phyloP scores from a whole-genome alignment of 2,329 filamentous ascomycete species.

The Tolypocladium ovalisporum region DNA sequence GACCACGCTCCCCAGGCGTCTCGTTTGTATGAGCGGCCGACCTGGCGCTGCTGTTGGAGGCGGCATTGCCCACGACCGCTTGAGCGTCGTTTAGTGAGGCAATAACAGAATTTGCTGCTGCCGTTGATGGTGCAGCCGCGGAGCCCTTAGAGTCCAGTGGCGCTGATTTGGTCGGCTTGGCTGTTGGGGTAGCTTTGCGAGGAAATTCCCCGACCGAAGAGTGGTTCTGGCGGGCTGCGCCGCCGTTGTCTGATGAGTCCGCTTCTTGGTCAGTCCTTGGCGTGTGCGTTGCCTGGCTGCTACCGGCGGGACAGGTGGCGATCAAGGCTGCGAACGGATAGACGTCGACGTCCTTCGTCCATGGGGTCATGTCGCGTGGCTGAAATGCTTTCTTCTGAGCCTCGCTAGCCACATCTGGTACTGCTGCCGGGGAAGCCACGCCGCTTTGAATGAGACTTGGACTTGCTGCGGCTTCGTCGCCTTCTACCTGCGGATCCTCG shows the following conservation, averaged over 20 bases:
- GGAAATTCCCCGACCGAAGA: background rate
- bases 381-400: background rate
- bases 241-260: background rate
- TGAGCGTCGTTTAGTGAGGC: background rate
- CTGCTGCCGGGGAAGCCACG: background rate
- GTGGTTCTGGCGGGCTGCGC: background rate
- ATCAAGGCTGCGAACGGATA: background rate
- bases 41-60: background rate
- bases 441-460: background rate
- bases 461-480: conserved; percentile 8
- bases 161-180: background rate
- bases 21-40: background rate
- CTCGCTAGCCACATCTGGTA: background rate
- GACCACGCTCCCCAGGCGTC: conserved; percentile 1
- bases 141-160: background rate
- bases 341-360: background rate
- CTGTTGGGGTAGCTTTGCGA: background rate
- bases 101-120: background rate
- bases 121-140: background rate
- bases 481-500: conserved; percentile 41
- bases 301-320: background rate
- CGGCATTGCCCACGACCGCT: background rate
- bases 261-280: background rate
- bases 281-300: background rate
- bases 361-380: background rate